Percentiles rank a stretch among this genome's conserved stretches.
These are phyloP conservation scores for Mycena sp. DNA, from an alignment of 1,284 basidiomycete species.

Conservation along the genomic window DNA sequence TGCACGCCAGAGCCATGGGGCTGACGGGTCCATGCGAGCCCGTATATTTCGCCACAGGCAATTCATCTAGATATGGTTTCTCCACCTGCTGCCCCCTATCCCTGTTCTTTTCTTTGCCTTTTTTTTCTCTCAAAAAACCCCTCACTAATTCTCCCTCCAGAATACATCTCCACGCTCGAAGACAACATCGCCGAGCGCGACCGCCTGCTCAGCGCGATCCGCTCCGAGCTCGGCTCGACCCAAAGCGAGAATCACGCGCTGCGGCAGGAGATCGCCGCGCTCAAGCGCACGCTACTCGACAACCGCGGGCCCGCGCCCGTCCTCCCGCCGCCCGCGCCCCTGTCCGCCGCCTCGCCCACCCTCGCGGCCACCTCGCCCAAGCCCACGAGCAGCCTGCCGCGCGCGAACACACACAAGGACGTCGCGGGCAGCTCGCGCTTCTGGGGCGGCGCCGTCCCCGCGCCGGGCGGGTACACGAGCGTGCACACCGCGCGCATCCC, in stretches of 20 bases:
- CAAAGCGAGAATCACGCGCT: conserved; percentile 88
- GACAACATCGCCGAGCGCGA: conserved; percentile 95
- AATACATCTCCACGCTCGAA: conserved; percentile 94
- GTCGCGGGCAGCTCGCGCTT: conserved; percentile 58
- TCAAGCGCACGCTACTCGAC: conserved; percentile 85
- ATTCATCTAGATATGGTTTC: too few species aligned
- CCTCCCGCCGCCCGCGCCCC: conserved; percentile 57
- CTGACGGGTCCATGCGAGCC: too few species aligned
- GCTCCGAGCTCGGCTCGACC: conserved; percentile 83
- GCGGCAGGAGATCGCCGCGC: conserved; percentile 82
- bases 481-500: conserved; percentile 89
- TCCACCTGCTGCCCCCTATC: too few species aligned
- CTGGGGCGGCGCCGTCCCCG: conserved; percentile 74
- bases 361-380: conserved; percentile 18
- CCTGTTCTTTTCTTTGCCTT: too few species aligned
- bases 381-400: conserved; percentile 50
- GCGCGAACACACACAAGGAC: conserved; percentile 88
- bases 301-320: conserved; percentile 53
- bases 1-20: too few species aligned
- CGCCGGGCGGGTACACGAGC: conserved; percentile 73
- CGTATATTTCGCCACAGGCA: too few species aligned
- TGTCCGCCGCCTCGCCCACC: conserved; percentile 45
- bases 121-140: not conserved
- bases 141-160: conserved; percentile 56
- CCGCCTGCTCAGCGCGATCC: conserved; percentile 87